Evolutionary conservation across 768 basidiomycete genomes (phyloP), one percentile per base, ranked within the genome.

Genomic region (Ramaria rubella): DNA sequence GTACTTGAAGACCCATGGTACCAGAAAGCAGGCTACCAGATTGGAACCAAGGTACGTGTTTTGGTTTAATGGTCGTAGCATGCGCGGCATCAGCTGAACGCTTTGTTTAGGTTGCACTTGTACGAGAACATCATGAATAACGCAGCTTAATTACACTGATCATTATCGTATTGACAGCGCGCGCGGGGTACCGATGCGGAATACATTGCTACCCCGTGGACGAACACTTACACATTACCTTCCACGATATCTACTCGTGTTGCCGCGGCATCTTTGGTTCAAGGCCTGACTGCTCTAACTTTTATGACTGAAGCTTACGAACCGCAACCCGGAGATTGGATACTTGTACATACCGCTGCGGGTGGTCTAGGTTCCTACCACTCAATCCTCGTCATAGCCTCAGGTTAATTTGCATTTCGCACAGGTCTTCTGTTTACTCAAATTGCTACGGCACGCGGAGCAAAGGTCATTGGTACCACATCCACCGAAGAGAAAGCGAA

Each of bases 381-480:
- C 38, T 30, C 29, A 7, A 38, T 43, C 12, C 29, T 15, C 3
- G 5, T 23, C 8, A 5, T 29, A 57, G 48, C 24, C 30, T 15
- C 27, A 51, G 24, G n/a, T 30, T 36, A 15, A 14, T 40, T 44
- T 27, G 52, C 19, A 36, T 33, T 45, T 27, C 24, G 30, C n/a
- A 34, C 58, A 55, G 36, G 83, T 2, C 73, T 86, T 26, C 66
- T 86, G 29, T 76, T 85, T 54, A 75, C 80, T 8, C 86, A 95
- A 72, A 66, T 89, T 30, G 82, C 83, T 36, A 85, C 81, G 66
- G 73, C 75, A 43, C 74, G 81, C 19, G 95, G 95, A 5, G 94
- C 89, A 1, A 86, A 82, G 8, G 90, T 97, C 24, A 95, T 99
- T 63, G 95, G 92, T 1, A 97, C 94, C 14, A 90, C 90, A 2